phyloP scores from a whole-genome alignment of 1,284 basidiomycete genomes.

The Trichosporon sp. region DNA sequence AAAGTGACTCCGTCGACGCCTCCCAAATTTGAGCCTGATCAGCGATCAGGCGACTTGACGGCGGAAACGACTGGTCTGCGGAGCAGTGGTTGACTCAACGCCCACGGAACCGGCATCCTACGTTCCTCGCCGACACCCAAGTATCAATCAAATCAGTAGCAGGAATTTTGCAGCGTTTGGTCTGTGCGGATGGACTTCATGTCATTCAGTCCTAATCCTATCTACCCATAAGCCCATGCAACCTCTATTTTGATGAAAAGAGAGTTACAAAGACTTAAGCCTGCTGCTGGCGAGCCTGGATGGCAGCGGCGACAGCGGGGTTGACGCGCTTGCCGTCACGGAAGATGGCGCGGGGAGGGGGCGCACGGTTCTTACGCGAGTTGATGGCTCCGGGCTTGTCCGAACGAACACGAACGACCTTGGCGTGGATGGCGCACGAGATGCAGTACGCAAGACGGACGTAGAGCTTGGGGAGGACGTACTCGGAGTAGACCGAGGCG shows the following conservation, averaged over 20 bases:
- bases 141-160: background rate
- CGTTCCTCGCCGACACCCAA: background rate
- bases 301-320: conserved; percentile 66
- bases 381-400: conserved; percentile 63
- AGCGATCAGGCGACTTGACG: background rate
- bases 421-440: conserved; percentile 98
- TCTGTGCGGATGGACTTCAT: conserved; percentile 4
- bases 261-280: conserved; percentile 16
- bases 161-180: background rate
- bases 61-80: too few relatives aligned
- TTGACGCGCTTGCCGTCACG: conserved; percentile 91
- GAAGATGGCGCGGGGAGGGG: conserved; percentile 93
- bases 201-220: conserved; percentile 5
- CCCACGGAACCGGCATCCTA: background rate
- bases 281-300: conserved; percentile 53
- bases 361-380: conserved; percentile 85
- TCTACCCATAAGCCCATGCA: conserved; percentile 6
- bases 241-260: conserved; percentile 2
- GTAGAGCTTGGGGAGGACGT: conserved; percentile 96
- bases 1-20: background rate
- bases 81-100: too few relatives aligned
- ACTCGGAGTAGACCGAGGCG: conserved; percentile 93
- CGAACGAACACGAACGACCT: conserved; percentile 94
- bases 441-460: conserved; percentile 99
- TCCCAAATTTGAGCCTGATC: background rate